Evolutionary conservation across 2,329 filamentous ascomycete species (phyloP).

Genomic region (Pseudocercospora musae): DNA sequence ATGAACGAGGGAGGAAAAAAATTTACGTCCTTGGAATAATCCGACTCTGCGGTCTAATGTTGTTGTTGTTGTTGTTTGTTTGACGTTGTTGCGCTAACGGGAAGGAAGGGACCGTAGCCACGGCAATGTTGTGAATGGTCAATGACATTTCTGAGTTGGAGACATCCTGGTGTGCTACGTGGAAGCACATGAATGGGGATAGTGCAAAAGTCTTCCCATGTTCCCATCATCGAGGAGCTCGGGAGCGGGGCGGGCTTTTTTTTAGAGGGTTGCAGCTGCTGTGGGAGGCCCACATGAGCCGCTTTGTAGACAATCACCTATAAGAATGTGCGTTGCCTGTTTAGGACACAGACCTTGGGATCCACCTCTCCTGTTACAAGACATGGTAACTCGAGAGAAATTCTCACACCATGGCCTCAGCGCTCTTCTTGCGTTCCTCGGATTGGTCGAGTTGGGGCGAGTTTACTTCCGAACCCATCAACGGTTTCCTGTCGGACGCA

Average conservation of each 20-base stretch:
- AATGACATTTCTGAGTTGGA: background rate
- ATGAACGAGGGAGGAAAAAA: background rate
- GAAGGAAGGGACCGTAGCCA: background rate
- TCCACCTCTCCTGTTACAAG: background rate
- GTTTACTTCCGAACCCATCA: conserved; percentile 6
- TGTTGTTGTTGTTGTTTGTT: background rate
- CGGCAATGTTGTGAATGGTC: background rate
- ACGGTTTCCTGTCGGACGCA: conserved; percentile 8
- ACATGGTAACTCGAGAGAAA: background rate
- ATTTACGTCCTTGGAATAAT: background rate
- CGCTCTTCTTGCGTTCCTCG: conserved; percentile 16
- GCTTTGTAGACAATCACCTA: background rate
- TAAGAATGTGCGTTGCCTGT: background rate
- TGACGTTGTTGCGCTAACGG: background rate
- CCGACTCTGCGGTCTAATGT: background rate
- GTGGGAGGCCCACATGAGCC: background rate
- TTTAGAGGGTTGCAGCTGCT: background rate
- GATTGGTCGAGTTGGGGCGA: conserved; percentile 4
- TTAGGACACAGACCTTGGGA: background rate
- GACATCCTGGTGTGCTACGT: background rate
- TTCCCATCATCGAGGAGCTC: background rate
- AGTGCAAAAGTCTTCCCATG: background rate
- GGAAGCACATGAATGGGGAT: background rate
- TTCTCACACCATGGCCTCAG: conserved; percentile 16
- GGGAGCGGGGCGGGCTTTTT: too few species aligned